phyloP scores from a whole-genome alignment of 2,329 filamentous ascomycete species.

The Fusarium zealandicum region DNA sequence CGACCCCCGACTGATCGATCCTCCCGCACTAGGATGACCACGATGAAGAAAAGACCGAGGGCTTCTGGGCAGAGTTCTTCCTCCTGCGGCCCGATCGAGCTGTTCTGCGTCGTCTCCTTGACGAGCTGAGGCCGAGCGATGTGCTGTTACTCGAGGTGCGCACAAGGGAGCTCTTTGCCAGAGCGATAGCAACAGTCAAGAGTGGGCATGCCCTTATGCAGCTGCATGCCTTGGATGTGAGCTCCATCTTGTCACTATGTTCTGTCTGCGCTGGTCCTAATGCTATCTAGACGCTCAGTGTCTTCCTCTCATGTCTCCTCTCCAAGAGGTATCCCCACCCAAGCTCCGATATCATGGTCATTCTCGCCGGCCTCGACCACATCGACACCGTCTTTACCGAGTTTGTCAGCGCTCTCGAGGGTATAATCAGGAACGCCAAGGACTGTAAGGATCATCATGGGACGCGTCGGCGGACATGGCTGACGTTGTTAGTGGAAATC shows the following conservation, averaged over 20 bases:
- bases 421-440: slow-evolving; percentile 79
- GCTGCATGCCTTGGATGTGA: slow-evolving; percentile 85
- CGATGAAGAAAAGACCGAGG: slow-evolving; percentile 77
- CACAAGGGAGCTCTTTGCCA: slow-evolving; percentile 79
- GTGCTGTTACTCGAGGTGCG: slow-evolving; percentile 79
- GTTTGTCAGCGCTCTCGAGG: slow-evolving; percentile 83
- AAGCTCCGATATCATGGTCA: slow-evolving; percentile 90
- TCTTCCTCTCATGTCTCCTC: slow-evolving; percentile 83
- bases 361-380: slow-evolving; percentile 87
- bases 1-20: slow-evolving; percentile 43
- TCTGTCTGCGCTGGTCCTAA: slow-evolving; percentile 46
- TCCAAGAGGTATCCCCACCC: slow-evolving; percentile 93
- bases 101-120: slow-evolving; percentile 72
- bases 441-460: slow-evolving; percentile 60
- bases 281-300: slow-evolving; percentile 76
- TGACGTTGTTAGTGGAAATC: slow-evolving; percentile 66
- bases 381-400: slow-evolving; percentile 88
- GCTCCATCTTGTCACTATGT: slow-evolving; percentile 41
- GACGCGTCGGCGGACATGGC: slow-evolving; percentile 14
- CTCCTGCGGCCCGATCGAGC: slow-evolving; percentile 80
- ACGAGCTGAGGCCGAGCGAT: slow-evolving; percentile 74
- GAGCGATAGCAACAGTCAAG: slow-evolving; percentile 75
- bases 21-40: slow-evolving; percentile 62
- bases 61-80: slow-evolving; percentile 97
- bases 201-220: slow-evolving; percentile 67